Base-by-base conservation (phyloP, 225 moss, liverwort and hornwort species). In the Antitrichia curtipendula region DNA sequence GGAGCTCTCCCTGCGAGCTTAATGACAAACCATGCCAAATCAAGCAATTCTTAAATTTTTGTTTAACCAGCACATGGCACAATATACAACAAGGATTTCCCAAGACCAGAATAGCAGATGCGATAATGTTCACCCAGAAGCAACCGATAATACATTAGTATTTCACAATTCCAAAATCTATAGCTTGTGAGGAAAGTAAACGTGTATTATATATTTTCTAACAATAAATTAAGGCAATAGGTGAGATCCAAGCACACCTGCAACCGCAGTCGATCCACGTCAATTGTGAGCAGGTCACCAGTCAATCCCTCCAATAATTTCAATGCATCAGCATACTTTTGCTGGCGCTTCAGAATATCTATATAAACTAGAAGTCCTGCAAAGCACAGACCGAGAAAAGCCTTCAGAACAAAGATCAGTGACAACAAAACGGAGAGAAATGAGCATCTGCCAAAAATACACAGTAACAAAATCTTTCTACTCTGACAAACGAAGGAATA, bases 1-100 rank as follows among this genome's bases (percentile, higher is more conserved):
- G 94, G 89, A 99, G 91, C 91, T 94, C 96, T 91, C 99, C 99
- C 96, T 99, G 98, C 94, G 91, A 96, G 93, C 96, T 96, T 96
- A 94, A 92, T 83, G 90, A 93, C 90, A 98, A 86, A 93, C 83
- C 92, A 88, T 89, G 77, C 72, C 90, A 90, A 86, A 88, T 82
- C 85, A 89, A 90, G 68, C 70, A 88, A 90, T 43, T 85, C 78
- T 90, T 90, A 90, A 86, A 91, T 84, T 89, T 91, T 63, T 63
- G 84, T 81, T 89, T 71, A 87, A 81, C 74, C 78, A 65, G 63
- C 36, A 70, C 68, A 86, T 49, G 40, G 53, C 18, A 82, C 53
- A 72, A 36, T 45, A 53, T 28, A 53, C 32, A 68, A 50, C 25
- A 41, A 83, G 54, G 49, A 89, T 83, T 83, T 88, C 91, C 95